Conservation (phyloP, 2,329 filamentous ascomycete species). For the Tricladium varicosporioides region DNA sequence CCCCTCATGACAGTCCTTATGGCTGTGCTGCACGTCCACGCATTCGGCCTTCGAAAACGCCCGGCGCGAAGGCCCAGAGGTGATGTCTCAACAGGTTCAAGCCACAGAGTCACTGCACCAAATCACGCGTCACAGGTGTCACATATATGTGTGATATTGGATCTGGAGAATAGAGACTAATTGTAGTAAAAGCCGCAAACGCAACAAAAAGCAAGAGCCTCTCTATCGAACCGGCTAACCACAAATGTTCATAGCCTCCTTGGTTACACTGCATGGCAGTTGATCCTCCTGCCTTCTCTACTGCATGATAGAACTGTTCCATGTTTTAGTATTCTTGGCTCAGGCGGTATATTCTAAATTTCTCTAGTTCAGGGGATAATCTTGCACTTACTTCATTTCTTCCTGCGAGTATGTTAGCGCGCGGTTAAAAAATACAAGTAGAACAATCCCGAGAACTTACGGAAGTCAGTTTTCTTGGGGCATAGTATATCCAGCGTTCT, state of each 20-base stretch:
- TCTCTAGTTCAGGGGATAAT: not conserved
- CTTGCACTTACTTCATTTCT: not conserved
- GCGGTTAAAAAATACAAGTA: no score
- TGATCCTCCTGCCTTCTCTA: not conserved
- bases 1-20: not conserved
- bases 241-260: no score
- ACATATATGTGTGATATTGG: not conserved
- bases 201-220: not conserved
- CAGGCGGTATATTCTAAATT: not conserved
- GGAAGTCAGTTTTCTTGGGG: not conserved
- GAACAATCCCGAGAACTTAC: no score
- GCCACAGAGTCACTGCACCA: not conserved
- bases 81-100: not conserved
- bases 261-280: not conserved
- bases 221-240: not conserved
- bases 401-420: not conserved
- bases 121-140: not conserved
- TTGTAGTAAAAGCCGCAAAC: not conserved
- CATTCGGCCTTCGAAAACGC: not conserved
- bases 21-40: not conserved
- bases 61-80: not conserved
- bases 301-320: not conserved
- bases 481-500: not conserved
- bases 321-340: not conserved
- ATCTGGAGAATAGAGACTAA: not conserved